Evolutionary conservation across 768 basidiomycete species (phyloP), one percentile per base, ranked within the genome.

Genomic region (Myochromella boudieri): DNA sequence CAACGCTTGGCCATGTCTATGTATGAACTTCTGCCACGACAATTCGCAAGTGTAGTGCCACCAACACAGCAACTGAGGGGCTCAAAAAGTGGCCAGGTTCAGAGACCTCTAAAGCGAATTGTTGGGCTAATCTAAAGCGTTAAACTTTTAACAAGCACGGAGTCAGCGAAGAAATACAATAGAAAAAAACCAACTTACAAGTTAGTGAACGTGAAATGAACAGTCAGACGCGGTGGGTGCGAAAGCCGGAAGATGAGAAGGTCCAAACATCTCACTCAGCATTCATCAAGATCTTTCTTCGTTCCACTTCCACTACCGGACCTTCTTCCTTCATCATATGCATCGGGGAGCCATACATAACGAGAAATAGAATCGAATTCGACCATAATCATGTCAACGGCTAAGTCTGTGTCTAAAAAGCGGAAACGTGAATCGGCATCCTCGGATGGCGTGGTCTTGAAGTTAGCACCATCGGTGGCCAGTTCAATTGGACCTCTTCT

Each of bases 351-450:
- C 15, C n/a, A 38, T 39, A 24, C 34, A 34, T 31, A 21, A 45
- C 51, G 18, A 26, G 27, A 22, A 31, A 26, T 20, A 22, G 27
- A 26, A 8, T 31, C 15, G 40, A 31, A 65, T 2, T 42, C 24
- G 11, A 32, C 33, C 26, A 38, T n/a, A 60, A 61, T 48, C 44
- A 72, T 72, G 68, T 61, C 68, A 47, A 60, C 58, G 37, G 57
- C 62, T 41, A 69, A 68, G 55, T 58, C 65, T 53, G 47, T 52
- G 50, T 68, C 67, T 52, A 76, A 70, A 65, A 77, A 76, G 46
- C 52, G 58, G 39, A 60, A 60, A 49, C 54, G 43, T 29, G 56
- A 57, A 36, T 39, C 52, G 17, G 46, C 37, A 41, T 42, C 49
- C 25, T 49, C 53, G 15, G 48, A 49, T 15, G 59, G 61, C 37